Evolutionary conservation across 2,329 filamentous ascomycete genomes (phyloP).

Genomic region (Botrytis tulipae): DNA sequence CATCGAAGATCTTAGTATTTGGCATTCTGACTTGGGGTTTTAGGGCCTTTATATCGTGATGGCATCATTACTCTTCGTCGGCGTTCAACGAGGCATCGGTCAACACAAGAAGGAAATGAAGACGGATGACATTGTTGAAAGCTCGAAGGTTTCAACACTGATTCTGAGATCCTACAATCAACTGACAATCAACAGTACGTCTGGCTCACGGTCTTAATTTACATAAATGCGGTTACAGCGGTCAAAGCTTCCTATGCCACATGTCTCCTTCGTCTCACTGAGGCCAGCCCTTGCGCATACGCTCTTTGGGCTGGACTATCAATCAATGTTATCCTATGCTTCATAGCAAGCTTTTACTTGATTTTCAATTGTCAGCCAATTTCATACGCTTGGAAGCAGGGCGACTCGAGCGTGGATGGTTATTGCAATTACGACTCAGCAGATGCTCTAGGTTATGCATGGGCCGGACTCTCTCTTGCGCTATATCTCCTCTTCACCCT

Average conservation of each 20-base stretch:
- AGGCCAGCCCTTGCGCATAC: constrained; percentile 9
- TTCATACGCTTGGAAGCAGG: constrained; percentile 16
- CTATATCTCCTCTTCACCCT: constrained; percentile 16
- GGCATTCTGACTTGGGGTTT: neutral
- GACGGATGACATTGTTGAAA: constrained; percentile 7
- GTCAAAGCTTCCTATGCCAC: constrained; percentile 18
- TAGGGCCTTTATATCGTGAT: constrained; percentile 16
- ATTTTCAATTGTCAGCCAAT: constrained; percentile 20
- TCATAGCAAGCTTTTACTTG: constrained; percentile 17
- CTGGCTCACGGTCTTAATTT: constrained; percentile 19
- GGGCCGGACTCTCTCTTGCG: constrained; percentile 7
- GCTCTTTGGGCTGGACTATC: constrained; percentile 16
- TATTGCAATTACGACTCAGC: constrained; percentile 16
- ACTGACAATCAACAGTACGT: constrained; percentile 15
- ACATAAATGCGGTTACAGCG: constrained; percentile 12
- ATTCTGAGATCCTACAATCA: too few species aligned
- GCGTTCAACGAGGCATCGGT: constrained; percentile 16
- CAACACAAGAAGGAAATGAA: constrained; percentile 14
- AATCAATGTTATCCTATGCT: constrained; percentile 14
- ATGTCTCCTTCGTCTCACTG: constrained; percentile 19
- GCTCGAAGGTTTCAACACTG: constrained; percentile 8
- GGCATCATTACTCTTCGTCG: constrained; percentile 19
- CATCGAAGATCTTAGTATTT: neutral
- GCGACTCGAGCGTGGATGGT: constrained; percentile 11
- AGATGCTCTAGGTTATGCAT: constrained; percentile 16